A percentile compares a stretch with the other conserved stretches of the same genome.
Evolutionary conservation across 306 rosid species (phyloP).

Genomic region (Prosopis cineraria): DNA sequence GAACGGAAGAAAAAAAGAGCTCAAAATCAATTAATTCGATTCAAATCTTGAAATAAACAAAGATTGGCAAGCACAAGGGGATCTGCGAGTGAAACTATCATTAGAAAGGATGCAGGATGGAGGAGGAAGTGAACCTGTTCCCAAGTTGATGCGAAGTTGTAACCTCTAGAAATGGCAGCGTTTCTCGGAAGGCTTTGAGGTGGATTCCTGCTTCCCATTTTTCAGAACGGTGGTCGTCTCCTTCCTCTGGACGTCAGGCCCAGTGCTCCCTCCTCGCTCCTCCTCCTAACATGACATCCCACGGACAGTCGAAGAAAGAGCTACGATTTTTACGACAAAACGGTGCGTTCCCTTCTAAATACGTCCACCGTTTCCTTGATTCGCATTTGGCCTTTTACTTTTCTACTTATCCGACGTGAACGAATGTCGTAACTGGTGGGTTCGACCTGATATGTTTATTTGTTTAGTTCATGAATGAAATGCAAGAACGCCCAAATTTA

Average conservation of each 20-base stretch:
- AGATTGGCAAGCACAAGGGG: neutral
- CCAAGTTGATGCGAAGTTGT: conserved; percentile 93
- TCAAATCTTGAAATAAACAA: conserved; percentile 19
- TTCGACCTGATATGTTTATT: too few species aligned
- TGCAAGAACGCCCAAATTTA: neutral
- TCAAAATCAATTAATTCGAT: neutral
- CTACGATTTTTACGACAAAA: neutral
- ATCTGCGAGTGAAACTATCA: neutral
- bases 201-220: conserved; percentile 53
- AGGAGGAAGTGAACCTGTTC: conserved; percentile 59
- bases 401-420: neutral
- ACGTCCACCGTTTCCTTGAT: neutral
- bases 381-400: neutral
- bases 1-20: neutral
- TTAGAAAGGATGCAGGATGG: neutral
- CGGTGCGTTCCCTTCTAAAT: conserved; percentile 27
- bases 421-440: too few species aligned
- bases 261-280: conserved; percentile 12
- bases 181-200: conserved; percentile 64
- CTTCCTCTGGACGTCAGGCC: neutral
- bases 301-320: neutral
- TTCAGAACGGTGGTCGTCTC: conserved; percentile 4
- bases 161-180: conserved; percentile 85
- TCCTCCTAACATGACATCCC: conserved; percentile 14
- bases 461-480: neutral